Base-by-base conservation (phyloP, 2,329 filamentous ascomycete genomes). In the Claviceps arundinis region DNA sequence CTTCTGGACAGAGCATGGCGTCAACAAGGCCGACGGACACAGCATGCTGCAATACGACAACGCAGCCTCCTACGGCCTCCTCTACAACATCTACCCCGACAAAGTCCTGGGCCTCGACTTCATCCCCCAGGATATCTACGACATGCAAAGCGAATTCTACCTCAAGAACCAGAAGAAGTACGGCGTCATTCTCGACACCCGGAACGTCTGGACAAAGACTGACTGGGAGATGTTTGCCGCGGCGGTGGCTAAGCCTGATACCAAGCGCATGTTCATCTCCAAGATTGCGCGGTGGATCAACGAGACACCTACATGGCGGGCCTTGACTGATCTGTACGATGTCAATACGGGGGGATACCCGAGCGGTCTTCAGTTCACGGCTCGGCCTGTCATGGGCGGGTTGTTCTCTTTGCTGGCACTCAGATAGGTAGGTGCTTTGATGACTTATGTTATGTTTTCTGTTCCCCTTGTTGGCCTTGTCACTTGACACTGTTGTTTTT, bases 201-300 rank as follows among this genome's bases (percentile, higher is more conserved):
- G 89, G 48, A 87, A 93, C 68, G 71, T 83, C 1, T 91, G 89
- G 70, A 86, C 87, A 56, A 95, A 95, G 70, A 81, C 80, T 0
- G 89, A 95, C 70, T 95, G 89, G 89, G 82, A 90, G 63, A 81
- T 93, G 64, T 90, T 89, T 70, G 80, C 81, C 5, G 89, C 89
- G n/a, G 84, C 88, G 9, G 82, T 90, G 11, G 78, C 86, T 0
- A 75, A 74, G 43, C 65, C 73, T 50, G 66, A 73, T 34, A 85
- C 85, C 1, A 75, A 81, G 51, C 68, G 73, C 11, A 73, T 82
- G 63, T 86, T 95, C 59, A 73, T 91, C 50, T 71, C 79, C 48
- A 76, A 79, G 38, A 76, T 91, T 45, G 85, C 85, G 2, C 71
- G 68, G 53, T 95, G 87, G 85, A 74, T 94, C 60, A 84, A 84